Evolutionary conservation across 768 basidiomycete genomes (phyloP), one percentile per base, ranked within the genome.

Genomic region (Boletus fagicola): DNA sequence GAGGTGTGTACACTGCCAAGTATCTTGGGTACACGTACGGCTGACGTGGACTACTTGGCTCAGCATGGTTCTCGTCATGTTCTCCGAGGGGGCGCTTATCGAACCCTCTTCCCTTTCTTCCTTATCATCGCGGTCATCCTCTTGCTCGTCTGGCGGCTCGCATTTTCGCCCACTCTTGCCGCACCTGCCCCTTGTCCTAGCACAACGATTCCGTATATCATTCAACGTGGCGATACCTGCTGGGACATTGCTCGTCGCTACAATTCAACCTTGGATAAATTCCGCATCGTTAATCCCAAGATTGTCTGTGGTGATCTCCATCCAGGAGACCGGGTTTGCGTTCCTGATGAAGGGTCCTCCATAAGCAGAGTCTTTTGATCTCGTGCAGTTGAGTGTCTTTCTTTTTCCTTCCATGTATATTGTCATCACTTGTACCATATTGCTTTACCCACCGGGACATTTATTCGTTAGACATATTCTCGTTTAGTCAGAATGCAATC

Each of bases 81-180:
- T 57, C 64, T 74, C 49, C 77, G 75, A 52, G 64, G 75, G n/a
- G 67, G 71, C 11, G 75, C 82, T 7, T 87, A 87, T 64, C 80
- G 82, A 24, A 79, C 83, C 0, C 76, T 89, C 8, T 84, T 86
- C 64, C 87, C 87, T 8, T 89, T 88, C 75, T 85, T 88, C 75
- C 83, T 89, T 56, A 79, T 87, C 49, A 78, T 88, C 43, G 82
- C 80, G 12, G 85, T 83, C 53, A 57, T 83, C 20, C 77, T 89
- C 40, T 76, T 89, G 13, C 79, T 87, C 53, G 71, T 86, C 58
- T 87, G 84, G 82, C 82, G 85, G 12, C 76, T 87, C 45, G 74
- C 83, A 16, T 74, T 83, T 45, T 65, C 67, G 3, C 70, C 72
- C 10, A 66, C 78, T 10, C 58, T 56, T 46, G 49, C 68, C 50